phyloP scores from a whole-genome alignment of 2,329 filamentous ascomycete genomes.

The Penicillium brevicompactum region DNA sequence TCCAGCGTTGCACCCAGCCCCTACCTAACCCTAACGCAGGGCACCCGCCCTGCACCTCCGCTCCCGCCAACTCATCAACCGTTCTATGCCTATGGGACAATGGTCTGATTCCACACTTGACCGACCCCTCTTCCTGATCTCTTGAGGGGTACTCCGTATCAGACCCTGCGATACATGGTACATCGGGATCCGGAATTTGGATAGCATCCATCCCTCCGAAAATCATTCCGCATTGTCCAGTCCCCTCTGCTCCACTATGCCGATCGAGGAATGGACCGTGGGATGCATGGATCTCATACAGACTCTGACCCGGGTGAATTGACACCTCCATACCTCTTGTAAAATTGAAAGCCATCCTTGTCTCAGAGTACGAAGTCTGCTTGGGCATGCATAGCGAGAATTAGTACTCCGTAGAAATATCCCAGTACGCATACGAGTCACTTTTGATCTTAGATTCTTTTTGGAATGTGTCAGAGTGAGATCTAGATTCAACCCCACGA shows the following conservation, averaged over 20 bases:
- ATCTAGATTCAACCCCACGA: neutral
- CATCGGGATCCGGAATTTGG: conserved; percentile 2
- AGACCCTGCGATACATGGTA: conserved; percentile 9
- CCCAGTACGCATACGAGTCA: neutral
- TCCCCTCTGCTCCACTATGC: conserved; percentile 13
- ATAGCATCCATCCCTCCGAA: conserved; percentile 3
- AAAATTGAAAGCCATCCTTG: neutral
- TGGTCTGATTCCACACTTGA: conserved; percentile 9
- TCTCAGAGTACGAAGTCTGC: neutral
- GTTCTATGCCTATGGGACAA: neutral
- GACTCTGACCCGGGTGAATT: neutral
- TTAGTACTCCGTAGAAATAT: neutral
- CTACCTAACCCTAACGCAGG: conserved; percentile 5
- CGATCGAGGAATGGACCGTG: conserved; percentile 12
- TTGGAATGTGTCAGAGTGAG: neutral
- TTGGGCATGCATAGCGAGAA: neutral
- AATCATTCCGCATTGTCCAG: conserved; percentile 3
- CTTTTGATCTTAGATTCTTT: neutral
- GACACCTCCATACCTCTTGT: neutral
- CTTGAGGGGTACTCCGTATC: neutral
- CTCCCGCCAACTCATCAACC: conserved; percentile 2
- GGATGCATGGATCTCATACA: conserved; percentile 2
- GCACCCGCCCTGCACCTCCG: neutral
- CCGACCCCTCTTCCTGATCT: neutral
- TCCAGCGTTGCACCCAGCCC: neutral